Base-by-base conservation (phyloP, 345 rosid genomes). In the Schrenkiella parvula region DNA sequence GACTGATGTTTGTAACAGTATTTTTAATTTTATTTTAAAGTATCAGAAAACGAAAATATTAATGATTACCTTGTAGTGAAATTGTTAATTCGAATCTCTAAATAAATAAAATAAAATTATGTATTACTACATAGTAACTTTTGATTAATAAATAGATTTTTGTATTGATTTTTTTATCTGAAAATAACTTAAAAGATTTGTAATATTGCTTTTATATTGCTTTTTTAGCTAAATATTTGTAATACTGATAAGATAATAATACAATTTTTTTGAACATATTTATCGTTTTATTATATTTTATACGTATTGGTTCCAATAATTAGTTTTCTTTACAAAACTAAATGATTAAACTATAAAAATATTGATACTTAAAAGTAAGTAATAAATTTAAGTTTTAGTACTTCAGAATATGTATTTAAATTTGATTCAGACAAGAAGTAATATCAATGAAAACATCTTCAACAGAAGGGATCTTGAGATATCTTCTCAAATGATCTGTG, bases 391-490 rank as follows among this genome's bases (percentile, higher is more conserved):
- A 21, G 4, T 59, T 39, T 47, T n/a, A 14, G 15, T 8, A 1
- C 48, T 50, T 35, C 10, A 9, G 17, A n/a, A 43, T 14, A n/a
- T 23, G 51, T 3, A 8, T 42, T 63, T 63, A 32, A 34, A 64
- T 31, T 13, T 6, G 71, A 23, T 64, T 34, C 14, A 64, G 39
- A 55, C 64, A 57, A 43, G 48, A 64, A 32, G 64, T 72, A 31
- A 72, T 22, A n/a, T 54, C 64, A 47, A 43, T 25, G 28, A 72
- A 72, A 17, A 64, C 57, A 64, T 72, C 41, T 64, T 72, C 39
- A 18, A 22, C 41, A 64, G 71, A 64, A 72, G 64, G 71, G 17
- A 64, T 72, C 6, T 48, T 82, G 39, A 56, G 83, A 68, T 17
- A 72, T 48, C 59, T 76, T 59, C 66, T 78, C 9, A 18, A 66